Evolutionary conservation across 192 early-diverging fungal genomes (phyloP).

Genomic region (Podila epicladia): DNA sequence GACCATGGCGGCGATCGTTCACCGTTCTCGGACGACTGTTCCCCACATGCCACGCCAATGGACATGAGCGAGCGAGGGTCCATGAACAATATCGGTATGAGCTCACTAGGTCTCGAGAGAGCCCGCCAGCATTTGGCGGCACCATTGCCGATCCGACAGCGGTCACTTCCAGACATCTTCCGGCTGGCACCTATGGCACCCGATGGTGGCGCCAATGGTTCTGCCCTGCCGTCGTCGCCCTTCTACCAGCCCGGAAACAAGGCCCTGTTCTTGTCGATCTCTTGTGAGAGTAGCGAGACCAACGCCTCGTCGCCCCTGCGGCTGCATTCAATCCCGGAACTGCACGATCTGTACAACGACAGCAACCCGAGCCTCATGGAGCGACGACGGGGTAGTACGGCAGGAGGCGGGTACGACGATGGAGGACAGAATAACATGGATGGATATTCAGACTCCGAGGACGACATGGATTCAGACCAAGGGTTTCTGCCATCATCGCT

Average conservation of each 20-base stretch:
- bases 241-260: conserved; percentile 47
- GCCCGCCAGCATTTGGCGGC: conserved; percentile 50
- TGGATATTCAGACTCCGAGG: conserved; percentile 50
- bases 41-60: background rate
- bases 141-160: conserved; percentile 50
- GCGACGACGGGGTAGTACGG: conserved; percentile 12
- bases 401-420: conserved; percentile 10
- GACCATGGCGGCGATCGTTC: background rate
- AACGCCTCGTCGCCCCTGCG: conserved; percentile 41
- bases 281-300: conserved; percentile 29
- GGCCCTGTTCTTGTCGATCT: conserved; percentile 47
- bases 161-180: conserved; percentile 57
- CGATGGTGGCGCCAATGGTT: conserved; percentile 13
- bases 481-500: conserved; percentile 61
- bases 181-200: conserved; percentile 16
- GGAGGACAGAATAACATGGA: conserved; percentile 8
- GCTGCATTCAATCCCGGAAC: conserved; percentile 54
- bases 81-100: background rate
- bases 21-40: conserved; percentile 27
- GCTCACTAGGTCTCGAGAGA: too few species aligned
- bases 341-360: conserved; percentile 11
- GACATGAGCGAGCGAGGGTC: conserved; percentile 1
- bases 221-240: conserved; percentile 25
- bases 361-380: background rate
- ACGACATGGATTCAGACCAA: conserved; percentile 39